A percentile compares a stretch with the other conserved stretches of the same genome.
phyloP scores from a whole-genome alignment of 306 rosid genomes.

The Hylodesmum podocarpum region DNA sequence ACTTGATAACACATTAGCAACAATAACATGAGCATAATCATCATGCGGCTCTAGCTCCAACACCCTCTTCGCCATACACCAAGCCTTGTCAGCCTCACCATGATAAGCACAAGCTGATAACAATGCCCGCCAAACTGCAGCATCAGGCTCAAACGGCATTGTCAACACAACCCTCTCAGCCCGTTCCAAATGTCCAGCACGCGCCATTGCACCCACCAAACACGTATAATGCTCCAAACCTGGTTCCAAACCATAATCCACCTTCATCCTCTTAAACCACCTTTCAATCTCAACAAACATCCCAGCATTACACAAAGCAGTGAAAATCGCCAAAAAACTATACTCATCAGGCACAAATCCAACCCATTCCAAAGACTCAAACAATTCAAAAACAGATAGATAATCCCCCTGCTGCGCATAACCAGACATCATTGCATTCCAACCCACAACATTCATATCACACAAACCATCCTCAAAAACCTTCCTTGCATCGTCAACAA shows the following conservation, averaged over 20 bases:
- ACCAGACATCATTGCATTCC: slow-evolving; percentile 86
- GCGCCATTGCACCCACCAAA: slow-evolving; percentile 75
- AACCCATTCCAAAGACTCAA: slow-evolving; percentile 48
- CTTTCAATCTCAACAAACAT: slow-evolving; percentile 50
- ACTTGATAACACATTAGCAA: slow-evolving; percentile 64
- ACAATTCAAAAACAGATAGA: slow-evolving; percentile 40
- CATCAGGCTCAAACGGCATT: slow-evolving; percentile 75
- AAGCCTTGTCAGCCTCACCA: slow-evolving; percentile 62
- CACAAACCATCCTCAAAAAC: slow-evolving; percentile 53
- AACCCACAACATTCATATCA: slow-evolving; percentile 61
- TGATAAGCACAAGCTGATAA: slow-evolving; percentile 65
- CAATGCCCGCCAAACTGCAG: slow-evolving; percentile 89
- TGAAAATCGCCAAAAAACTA: slow-evolving; percentile 68
- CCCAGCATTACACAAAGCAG: slow-evolving; percentile 61
- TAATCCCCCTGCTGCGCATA: slow-evolving; percentile 83
- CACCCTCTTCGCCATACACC: slow-evolving; percentile 58
- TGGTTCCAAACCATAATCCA: slow-evolving; percentile 62
- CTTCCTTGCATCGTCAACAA: slow-evolving; percentile 64
- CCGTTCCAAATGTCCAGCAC: slow-evolving; percentile 60
- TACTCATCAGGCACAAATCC: slow-evolving; percentile 68
- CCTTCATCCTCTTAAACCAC: slow-evolving; percentile 71
- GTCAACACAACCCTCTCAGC: slow-evolving; percentile 68
- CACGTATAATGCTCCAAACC: slow-evolving; percentile 84
- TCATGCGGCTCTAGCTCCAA: slow-evolving; percentile 69
- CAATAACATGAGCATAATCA: slow-evolving; percentile 76